Percentiles rank a stretch among this genome's conserved stretches.
These are phyloP conservation scores for Pseudogymnoascus sp. DNA, from an alignment of 2,329 filamentous ascomycete species.

Conservation along the genomic window DNA sequence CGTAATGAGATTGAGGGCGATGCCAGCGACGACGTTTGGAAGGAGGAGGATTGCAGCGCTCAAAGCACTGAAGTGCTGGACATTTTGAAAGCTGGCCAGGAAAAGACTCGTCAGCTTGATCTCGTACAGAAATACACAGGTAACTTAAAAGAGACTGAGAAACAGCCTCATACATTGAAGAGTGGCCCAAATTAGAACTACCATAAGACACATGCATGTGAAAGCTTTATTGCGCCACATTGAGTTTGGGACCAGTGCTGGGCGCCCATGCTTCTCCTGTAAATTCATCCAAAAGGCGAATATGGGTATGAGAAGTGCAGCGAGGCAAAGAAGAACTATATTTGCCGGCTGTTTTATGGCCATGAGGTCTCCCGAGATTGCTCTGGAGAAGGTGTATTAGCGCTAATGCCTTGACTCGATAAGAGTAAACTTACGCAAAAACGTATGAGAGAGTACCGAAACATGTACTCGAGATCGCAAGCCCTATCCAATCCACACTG, in stretches of 20 bases:
- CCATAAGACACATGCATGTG: slow-evolving; percentile 24
- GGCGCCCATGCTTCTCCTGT: slow-evolving; percentile 18
- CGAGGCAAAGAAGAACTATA: slow-evolving; percentile 24
- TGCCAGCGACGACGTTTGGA: slow-evolving; percentile 36
- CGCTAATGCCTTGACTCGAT: not conserved
- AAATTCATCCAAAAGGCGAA: slow-evolving; percentile 24
- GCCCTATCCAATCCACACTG: slow-evolving; percentile 4
- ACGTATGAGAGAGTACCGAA: not conserved
- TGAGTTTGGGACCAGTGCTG: slow-evolving; percentile 29
- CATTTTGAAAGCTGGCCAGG: slow-evolving; percentile 37
- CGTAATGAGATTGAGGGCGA: slow-evolving; percentile 34
- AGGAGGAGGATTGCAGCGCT: slow-evolving; percentile 38
- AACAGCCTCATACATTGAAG: not conserved
- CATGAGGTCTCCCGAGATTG: not conserved
- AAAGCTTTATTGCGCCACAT: slow-evolving; percentile 28
- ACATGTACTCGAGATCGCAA: not conserved
- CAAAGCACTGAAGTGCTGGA: slow-evolving; percentile 38
- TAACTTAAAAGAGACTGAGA: slow-evolving; percentile 4
- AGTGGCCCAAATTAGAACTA: slow-evolving; percentile 26
- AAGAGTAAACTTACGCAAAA: not conserved
- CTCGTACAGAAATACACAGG: too few relatives aligned
- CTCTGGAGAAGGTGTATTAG: not conserved
- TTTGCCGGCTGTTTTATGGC: slow-evolving; percentile 14
- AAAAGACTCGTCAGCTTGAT: not conserved
- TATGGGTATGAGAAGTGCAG: slow-evolving; percentile 19